phyloP scores from a whole-genome alignment of 345 rosid genomes.

The Sonneratia caseolaris region DNA sequence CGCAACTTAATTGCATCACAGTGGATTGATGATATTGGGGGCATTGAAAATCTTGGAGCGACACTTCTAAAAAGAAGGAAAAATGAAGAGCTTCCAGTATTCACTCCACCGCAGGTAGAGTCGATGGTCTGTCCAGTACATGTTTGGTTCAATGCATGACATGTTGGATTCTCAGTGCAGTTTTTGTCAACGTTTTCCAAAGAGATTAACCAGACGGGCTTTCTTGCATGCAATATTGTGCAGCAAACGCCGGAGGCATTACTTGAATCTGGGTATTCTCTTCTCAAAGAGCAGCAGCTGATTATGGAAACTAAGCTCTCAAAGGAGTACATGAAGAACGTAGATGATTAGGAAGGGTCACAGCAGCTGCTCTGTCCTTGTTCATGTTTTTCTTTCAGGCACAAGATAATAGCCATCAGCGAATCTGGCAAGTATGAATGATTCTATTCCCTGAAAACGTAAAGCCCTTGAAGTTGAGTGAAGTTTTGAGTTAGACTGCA shows the following conservation, averaged over 20 bases:
- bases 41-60: constrained; percentile 54
- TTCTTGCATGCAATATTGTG: constrained; percentile 6
- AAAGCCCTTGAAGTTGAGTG: not conserved
- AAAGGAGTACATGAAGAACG: constrained; percentile 86
- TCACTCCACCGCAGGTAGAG: constrained; percentile 68
- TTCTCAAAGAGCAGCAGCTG: constrained; percentile 63
- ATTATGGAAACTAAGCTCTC: constrained; percentile 72
- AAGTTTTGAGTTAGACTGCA: too few species aligned
- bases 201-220: not conserved
- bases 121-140: not conserved
- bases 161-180: not conserved
- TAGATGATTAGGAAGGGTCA: constrained; percentile 5
- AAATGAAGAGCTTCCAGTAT: constrained; percentile 51
- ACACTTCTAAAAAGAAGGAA: constrained; percentile 51
- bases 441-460: not conserved
- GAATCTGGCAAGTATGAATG: not conserved
- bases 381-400: not conserved
- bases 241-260: constrained; percentile 95
- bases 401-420: not conserved
- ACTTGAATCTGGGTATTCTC: constrained; percentile 82
- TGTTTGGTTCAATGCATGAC: not conserved
- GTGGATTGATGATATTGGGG: constrained; percentile 90
- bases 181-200: not conserved
- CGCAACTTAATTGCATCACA: constrained; percentile 16
- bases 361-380: not conserved